Conservation (phyloP, 306 rosid species). For the Prunus campanulata region DNA sequence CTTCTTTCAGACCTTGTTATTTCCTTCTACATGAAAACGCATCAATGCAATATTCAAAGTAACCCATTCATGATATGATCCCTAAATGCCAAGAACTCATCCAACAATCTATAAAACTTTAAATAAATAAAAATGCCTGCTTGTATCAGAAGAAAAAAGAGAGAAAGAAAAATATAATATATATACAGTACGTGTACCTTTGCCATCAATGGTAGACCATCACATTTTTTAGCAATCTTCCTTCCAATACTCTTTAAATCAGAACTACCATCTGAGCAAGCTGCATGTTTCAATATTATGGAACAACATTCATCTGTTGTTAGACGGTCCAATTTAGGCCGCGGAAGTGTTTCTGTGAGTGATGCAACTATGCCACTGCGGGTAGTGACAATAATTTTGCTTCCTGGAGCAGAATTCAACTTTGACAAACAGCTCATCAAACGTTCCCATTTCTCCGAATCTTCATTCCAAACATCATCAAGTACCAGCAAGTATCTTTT, state of each 20-base stretch:
- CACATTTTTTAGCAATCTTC: background rate
- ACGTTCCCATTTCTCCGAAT: background rate
- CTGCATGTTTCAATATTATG: background rate
- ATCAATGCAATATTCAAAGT: too few relatives aligned
- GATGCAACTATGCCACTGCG: background rate
- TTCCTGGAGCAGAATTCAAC: background rate
- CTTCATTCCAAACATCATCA: constrained; percentile 24
- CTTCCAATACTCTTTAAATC: background rate
- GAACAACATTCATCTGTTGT: background rate
- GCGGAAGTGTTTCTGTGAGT: background rate
- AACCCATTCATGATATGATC: too few relatives aligned
- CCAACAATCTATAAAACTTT: too few relatives aligned
- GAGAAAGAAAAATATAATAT: too few relatives aligned
- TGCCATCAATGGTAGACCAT: too few relatives aligned
- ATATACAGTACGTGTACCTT: too few relatives aligned
- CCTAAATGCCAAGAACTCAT: too few relatives aligned
- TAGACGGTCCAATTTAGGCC: background rate
- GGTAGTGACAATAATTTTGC: constrained; percentile 10
- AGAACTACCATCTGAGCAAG: too few relatives aligned
- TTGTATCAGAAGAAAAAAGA: too few relatives aligned
- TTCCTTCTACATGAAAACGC: too few relatives aligned
- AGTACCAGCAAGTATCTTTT: constrained; percentile 23
- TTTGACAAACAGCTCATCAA: constrained; percentile 7
- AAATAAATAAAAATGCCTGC: too few relatives aligned
- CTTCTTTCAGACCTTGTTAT: too few relatives aligned